phyloP scores from a whole-genome alignment of 2,329 filamentous ascomycete genomes.

The Sclerotinia subarctica region DNA sequence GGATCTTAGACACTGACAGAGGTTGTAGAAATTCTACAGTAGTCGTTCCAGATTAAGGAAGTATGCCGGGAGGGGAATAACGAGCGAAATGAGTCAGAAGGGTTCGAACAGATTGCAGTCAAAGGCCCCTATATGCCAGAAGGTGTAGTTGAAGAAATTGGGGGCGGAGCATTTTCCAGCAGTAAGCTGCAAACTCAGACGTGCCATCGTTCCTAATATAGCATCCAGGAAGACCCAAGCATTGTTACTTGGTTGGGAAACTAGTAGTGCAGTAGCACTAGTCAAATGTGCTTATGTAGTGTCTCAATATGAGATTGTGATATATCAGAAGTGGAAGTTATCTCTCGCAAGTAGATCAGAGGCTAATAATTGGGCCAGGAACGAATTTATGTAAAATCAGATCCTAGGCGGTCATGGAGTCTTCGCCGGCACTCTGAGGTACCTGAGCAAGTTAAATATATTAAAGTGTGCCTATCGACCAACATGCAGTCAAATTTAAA shows the following conservation, averaged over 20 bases:
- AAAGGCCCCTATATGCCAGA: neutral
- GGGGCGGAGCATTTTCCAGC: neutral
- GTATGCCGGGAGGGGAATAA: neutral
- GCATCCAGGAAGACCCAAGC: neutral
- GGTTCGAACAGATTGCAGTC: neutral
- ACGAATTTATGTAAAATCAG: neutral
- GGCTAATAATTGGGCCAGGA: neutral
- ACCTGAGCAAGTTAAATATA: neutral
- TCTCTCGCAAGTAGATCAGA: neutral
- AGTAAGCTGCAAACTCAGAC: neutral
- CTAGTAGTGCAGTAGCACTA: constrained; percentile 10
- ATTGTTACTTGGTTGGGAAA: neutral
- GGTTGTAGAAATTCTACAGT: neutral
- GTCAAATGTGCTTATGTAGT: neutral
- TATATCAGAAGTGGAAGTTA: constrained; percentile 7
- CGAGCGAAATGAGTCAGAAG: neutral
- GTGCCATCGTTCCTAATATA: constrained; percentile 2
- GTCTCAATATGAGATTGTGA: neutral
- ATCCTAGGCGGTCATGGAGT: neutral
- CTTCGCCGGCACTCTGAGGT: neutral
- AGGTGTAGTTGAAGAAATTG: neutral
- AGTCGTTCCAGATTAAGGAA: neutral
- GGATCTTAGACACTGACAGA: no score
- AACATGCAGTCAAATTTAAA: neutral
- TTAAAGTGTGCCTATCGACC: neutral